These are phyloP conservation scores for Davidsoniella australis DNA, from an alignment of 2,329 filamentous ascomycete genomes.

Conservation along the genomic window DNA sequence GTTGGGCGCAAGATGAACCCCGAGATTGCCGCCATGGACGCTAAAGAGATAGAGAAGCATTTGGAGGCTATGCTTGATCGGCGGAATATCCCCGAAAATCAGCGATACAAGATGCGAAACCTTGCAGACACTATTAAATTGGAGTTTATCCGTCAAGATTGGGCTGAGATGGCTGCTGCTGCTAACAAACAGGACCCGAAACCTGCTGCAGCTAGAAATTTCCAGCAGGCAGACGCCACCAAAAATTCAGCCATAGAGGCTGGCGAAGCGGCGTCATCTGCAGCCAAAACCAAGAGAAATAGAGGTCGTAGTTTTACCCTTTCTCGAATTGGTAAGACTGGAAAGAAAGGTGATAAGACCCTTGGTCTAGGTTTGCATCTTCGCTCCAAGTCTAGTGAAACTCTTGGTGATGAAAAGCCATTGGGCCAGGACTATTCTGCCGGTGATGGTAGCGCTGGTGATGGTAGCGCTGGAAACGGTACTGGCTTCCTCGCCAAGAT, in stretches of 20 bases:
- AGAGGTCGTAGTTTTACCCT: slow-evolving; percentile 68
- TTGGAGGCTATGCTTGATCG: slow-evolving; percentile 57
- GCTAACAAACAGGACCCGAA: slow-evolving; percentile 7
- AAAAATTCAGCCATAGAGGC: slow-evolving; percentile 20
- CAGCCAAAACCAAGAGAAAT: slow-evolving; percentile 36
- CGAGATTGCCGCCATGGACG: slow-evolving; percentile 18
- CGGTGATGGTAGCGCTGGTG: slow-evolving; percentile 18
- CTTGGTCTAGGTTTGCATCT: slow-evolving; percentile 38
- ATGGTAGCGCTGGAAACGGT: slow-evolving; percentile 33
- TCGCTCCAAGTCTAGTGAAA: slow-evolving; percentile 57
- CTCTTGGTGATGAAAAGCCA: slow-evolving; percentile 43
- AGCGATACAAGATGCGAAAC: slow-evolving; percentile 86
- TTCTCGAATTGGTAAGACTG: slow-evolving; percentile 27
- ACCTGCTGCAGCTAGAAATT: neutral
- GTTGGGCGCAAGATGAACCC: no score
- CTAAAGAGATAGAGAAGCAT: slow-evolving; percentile 38
- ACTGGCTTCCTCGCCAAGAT: slow-evolving; percentile 48
- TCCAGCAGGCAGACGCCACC: slow-evolving; percentile 15
- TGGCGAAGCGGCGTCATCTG: slow-evolving; percentile 23
- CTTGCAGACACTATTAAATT: slow-evolving; percentile 82
- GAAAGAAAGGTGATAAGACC: slow-evolving; percentile 43
- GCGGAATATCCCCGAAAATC: slow-evolving; percentile 83
- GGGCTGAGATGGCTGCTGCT: slow-evolving; percentile 46
- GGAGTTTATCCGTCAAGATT: slow-evolving; percentile 85
- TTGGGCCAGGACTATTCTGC: slow-evolving; percentile 17